Evolutionary conservation across 139 green algal species (phyloP).

Genomic region (Trebouxia sp.): DNA sequence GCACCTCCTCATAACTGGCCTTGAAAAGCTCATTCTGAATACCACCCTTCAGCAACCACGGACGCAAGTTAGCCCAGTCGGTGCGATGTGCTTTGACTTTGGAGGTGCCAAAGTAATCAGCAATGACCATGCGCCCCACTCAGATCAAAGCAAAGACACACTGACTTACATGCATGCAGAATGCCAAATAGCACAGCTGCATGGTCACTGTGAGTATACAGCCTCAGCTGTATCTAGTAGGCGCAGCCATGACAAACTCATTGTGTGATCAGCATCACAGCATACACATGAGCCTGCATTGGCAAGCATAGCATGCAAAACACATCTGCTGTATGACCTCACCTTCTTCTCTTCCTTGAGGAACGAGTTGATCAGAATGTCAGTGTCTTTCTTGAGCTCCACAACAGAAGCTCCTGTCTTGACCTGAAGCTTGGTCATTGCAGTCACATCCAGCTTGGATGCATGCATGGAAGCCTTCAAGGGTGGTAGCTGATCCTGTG

Average conservation of each 20-base stretch:
- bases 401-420: background rate
- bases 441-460: background rate
- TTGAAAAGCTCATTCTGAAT: conserved; percentile 26
- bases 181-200: background rate
- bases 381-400: conserved; percentile 26
- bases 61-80: too few species aligned
- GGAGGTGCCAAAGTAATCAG: too few species aligned
- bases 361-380: conserved; percentile 31
- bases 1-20: conserved; percentile 35
- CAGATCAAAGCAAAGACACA: too few species aligned
- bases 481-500: conserved; percentile 14
- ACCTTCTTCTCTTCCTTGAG: conserved; percentile 33
- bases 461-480: conserved; percentile 6
- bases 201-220: background rate
- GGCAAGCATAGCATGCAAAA: too few species aligned
- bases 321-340: background rate
- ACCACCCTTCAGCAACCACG: conserved; percentile 20
- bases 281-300: too few species aligned
- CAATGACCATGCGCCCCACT: too few species aligned
- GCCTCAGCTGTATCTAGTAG: background rate
- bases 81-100: too few species aligned
- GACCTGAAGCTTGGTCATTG: background rate
- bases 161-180: too few species aligned
- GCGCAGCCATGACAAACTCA: background rate
- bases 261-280: too few species aligned